phyloP scores from a whole-genome alignment of 345 rosid species.

The Eucalyptus dawsonii region DNA sequence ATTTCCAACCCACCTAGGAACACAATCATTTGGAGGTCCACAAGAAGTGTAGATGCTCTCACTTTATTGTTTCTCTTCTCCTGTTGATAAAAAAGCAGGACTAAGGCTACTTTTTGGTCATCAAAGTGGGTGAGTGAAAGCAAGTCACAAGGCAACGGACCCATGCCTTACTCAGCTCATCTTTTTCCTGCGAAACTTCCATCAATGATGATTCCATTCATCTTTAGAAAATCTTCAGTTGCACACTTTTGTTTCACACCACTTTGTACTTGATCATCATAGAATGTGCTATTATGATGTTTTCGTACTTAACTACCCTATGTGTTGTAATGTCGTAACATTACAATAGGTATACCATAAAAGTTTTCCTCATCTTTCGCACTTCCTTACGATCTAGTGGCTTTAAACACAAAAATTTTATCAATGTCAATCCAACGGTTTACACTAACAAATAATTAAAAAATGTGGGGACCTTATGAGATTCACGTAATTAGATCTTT shows the following conservation, averaged over 20 bases:
- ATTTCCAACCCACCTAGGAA: neutral
- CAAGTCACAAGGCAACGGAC: neutral
- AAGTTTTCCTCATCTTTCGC: neutral
- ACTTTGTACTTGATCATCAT: neutral
- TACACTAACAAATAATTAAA: neutral
- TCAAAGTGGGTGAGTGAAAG: neutral
- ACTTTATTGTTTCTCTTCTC: neutral
- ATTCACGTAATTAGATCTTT: too few species aligned
- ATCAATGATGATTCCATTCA: neutral
- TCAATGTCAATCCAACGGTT: too few species aligned
- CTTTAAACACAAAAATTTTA: neutral
- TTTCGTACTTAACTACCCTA: too few species aligned
- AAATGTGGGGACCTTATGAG: too few species aligned
- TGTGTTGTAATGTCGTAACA: neutral
- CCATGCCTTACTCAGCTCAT: neutral
- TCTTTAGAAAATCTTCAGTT: neutral
- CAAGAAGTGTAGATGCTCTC: neutral
- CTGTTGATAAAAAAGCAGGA: neutral
- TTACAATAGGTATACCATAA: neutral
- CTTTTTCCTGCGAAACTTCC: neutral
- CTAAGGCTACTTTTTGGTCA: neutral
- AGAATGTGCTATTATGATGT: too few species aligned
- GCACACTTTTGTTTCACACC: neutral
- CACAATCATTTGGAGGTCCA: neutral
- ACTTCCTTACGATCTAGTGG: accelerated